Base-by-base conservation (phyloP, 116 monocot species). In the Cymodocea nodosa region DNA sequence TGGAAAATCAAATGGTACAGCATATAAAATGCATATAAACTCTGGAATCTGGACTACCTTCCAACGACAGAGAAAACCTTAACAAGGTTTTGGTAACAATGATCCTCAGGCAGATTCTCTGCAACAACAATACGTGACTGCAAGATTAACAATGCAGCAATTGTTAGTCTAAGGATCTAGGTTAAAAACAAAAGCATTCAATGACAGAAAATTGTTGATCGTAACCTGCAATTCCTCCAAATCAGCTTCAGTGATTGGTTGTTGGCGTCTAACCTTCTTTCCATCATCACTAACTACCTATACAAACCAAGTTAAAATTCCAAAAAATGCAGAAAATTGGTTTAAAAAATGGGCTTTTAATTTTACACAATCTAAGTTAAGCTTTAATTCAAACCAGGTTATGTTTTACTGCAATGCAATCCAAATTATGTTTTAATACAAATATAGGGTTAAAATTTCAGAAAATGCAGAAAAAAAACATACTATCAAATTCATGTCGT, bases 261-360 rank as follows among this genome's bases (percentile, higher is more conserved):
- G 73, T 52, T 58, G 64, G 15, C 95, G 87, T 66, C 78, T 90
- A 60, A 95, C 90, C 62, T 72, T 95, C 81, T 83, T 95, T 40
- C 95, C 90, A 76, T 95, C 90, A 23, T 95, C 87, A 83, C 95
- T 90, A 52, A 95, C 87, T 40, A 85, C 79, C 95, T 95, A 35
- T 19, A 15, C n/a, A n/a, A n/a, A n/a, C 0, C 22, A 18, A 4
- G 13, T 35, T 35, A 10, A 30, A 30, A 30, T 30, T 30, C n/a
- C n/a, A n/a, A n/a, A n/a, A n/a, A n/a, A n/a, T n/a, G n/a, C n/a
- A n/a, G n/a, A n/a, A n/a, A n/a, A n/a, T n/a, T n/a, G n/a, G n/a
- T n/a, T n/a, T n/a, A n/a, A n/a, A n/a, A n/a, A n/a, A n/a, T n/a
- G n/a, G n/a, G n/a, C n/a, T n/a, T n/a, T n/a, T n/a, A n/a, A n/a